Conservation (phyloP, 345 rosid species). For the Hypericum androsaemum region DNA sequence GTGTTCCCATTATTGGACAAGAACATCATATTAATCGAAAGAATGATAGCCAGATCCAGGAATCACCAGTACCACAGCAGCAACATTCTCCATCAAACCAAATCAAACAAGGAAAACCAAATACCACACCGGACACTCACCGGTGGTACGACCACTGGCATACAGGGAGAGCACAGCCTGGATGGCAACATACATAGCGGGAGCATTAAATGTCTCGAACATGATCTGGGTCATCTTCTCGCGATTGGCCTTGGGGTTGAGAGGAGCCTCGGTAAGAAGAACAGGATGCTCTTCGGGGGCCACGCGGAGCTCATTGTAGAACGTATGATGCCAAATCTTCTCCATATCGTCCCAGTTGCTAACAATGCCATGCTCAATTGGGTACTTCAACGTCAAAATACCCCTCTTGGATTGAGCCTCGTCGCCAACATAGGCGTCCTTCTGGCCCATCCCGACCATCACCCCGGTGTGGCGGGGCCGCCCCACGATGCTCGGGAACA, state of each 20-base stretch:
- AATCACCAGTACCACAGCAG: too few relatives aligned
- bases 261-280: slow-evolving; percentile 5
- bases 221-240: slow-evolving; percentile 6
- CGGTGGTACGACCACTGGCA: slow-evolving; percentile 6
- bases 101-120: background rate
- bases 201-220: slow-evolving; percentile 3
- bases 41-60: too few relatives aligned
- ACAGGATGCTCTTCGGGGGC: slow-evolving; percentile 4
- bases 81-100: background rate
- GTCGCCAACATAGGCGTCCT: slow-evolving; percentile 2
- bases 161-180: slow-evolving; percentile 4
- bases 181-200: slow-evolving; percentile 5
- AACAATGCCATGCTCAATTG: background rate
- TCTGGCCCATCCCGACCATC: slow-evolving; percentile 6
- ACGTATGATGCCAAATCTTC: slow-evolving; percentile 6
- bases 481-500: slow-evolving; percentile 3
- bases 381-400: slow-evolving; percentile 4
- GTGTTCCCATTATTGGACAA: too few relatives aligned
- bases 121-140: background rate
- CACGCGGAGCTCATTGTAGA: slow-evolving; percentile 5
- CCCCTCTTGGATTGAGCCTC: slow-evolving; percentile 7
- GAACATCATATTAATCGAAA: too few relatives aligned
- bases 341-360: slow-evolving; percentile 8
- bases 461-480: slow-evolving; percentile 3
- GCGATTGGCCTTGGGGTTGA: slow-evolving; percentile 6